A percentile compares a stretch with the other conserved stretches of the same genome.
Conservation (phyloP, 257 asterid species). For the Nicotiana attenuata region DNA sequence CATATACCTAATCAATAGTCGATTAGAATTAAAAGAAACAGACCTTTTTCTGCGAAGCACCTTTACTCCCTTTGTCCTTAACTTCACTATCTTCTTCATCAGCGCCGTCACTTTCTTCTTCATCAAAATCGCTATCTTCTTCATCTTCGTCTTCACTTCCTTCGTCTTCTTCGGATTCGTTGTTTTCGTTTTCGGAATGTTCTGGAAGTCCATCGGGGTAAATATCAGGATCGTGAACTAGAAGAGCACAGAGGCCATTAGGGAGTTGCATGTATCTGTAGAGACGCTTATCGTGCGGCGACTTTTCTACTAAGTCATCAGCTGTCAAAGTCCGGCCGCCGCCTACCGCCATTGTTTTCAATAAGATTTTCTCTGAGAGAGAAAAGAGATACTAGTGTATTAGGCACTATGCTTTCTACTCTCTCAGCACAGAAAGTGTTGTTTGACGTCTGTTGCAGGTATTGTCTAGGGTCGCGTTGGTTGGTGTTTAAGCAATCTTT, state of each 20-base stretch:
- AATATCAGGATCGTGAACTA: conserved; percentile 97
- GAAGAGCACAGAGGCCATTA: conserved; percentile 80
- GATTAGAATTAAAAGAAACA: conserved; percentile 1
- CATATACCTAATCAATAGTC: neutral
- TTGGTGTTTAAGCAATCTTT: neutral
- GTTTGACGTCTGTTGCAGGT: neutral
- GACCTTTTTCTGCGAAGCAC: conserved; percentile 70
- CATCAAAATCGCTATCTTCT: conserved; percentile 24
- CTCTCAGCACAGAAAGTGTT: neutral
- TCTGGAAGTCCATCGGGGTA: conserved; percentile 32
- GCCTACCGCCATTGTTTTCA: conserved; percentile 37
- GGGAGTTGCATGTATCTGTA: conserved; percentile 78
- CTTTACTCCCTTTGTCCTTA: conserved; percentile 31
- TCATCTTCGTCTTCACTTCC: conserved; percentile 31
- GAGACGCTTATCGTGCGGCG: conserved; percentile 77
- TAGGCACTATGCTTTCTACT: neutral
- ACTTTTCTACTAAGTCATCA: conserved; percentile 65
- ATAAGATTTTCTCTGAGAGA: neutral
- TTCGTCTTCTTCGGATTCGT: conserved; percentile 7
- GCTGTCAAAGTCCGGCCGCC: conserved; percentile 58
- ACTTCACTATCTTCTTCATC: conserved; percentile 35
- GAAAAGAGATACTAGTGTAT: neutral
- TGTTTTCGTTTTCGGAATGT: neutral
- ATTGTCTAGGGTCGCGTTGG: neutral
- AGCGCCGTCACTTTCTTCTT: conserved; percentile 32